These are phyloP conservation scores for Hanseniaspora guilliermondii DNA, from an alignment of 805 yeast genomes.

Conservation along the genomic window DNA sequence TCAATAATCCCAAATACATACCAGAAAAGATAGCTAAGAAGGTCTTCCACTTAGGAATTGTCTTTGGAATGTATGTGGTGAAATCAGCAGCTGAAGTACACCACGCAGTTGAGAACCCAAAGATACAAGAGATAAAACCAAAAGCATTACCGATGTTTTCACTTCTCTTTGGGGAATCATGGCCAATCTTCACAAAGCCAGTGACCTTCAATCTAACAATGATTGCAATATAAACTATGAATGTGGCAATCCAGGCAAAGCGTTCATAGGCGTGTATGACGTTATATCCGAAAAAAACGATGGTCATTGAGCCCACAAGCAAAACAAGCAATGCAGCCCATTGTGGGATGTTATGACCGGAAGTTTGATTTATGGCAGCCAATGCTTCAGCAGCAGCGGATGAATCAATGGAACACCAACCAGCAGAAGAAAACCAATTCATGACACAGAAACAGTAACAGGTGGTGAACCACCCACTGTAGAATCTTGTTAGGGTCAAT, in stretches of 20 bases:
- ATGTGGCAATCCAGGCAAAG: constrained; percentile 78
- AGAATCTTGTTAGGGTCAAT: constrained; percentile 65
- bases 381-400: constrained; percentile 78
- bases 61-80: constrained; percentile 71
- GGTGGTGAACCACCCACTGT: constrained; percentile 63
- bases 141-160: constrained; percentile 74
- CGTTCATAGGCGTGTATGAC: constrained; percentile 72
- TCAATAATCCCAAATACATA: constrained; percentile 51
- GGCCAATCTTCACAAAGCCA: constrained; percentile 46
- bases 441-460: constrained; percentile 65
- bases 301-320: constrained; percentile 51
- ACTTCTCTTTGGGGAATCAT: constrained; percentile 38
- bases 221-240: constrained; percentile 58
- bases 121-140: constrained; percentile 71
- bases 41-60: constrained; percentile 44
- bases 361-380: constrained; percentile 52
- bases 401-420: constrained; percentile 90
- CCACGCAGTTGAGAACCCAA: constrained; percentile 92
- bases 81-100: constrained; percentile 86
- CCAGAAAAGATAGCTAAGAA: constrained; percentile 56
- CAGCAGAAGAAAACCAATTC: constrained; percentile 75
- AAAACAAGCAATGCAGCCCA: constrained; percentile 82
- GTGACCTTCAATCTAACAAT: constrained; percentile 63
- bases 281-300: constrained; percentile 73
- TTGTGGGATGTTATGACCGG: constrained; percentile 46